Percentiles rank a stretch among this genome's conserved stretches.
These are phyloP conservation scores for Allantophomopsis cytisporea DNA, from an alignment of 2,329 filamentous ascomycete genomes.

Conservation along the genomic window DNA sequence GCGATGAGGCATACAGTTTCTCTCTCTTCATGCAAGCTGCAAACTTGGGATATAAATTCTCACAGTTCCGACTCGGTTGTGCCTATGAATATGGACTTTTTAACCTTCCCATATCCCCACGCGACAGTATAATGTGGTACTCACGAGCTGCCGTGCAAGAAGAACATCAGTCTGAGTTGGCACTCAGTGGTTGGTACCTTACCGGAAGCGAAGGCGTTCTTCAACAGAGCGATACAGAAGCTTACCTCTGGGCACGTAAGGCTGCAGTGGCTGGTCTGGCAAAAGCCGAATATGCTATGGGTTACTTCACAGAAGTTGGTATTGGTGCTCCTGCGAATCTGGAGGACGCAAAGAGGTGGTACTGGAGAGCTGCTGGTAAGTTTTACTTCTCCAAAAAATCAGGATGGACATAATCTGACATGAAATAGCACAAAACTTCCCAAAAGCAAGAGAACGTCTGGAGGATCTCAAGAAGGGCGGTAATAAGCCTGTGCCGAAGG, in stretches of 20 bases:
- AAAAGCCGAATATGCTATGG: slow-evolving; percentile 97
- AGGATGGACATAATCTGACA: slow-evolving; percentile 40
- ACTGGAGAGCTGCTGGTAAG: slow-evolving; percentile 92
- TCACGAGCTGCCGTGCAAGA: slow-evolving; percentile 80
- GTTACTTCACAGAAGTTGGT: slow-evolving; percentile 90
- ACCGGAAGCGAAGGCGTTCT: slow-evolving; percentile 82
- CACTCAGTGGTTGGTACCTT: slow-evolving; percentile 84
- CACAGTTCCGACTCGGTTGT: slow-evolving; percentile 77
- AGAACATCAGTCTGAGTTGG: slow-evolving; percentile 84
- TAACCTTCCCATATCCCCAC: slow-evolving; percentile 69
- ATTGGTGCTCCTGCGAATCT: slow-evolving; percentile 78
- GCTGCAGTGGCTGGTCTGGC: slow-evolving; percentile 76
- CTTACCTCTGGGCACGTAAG: slow-evolving; percentile 93
- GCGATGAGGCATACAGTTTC: slow-evolving; percentile 72
- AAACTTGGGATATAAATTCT: slow-evolving; percentile 86
- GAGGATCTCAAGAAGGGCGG: slow-evolving; percentile 82
- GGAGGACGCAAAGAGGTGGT: slow-evolving; percentile 96
- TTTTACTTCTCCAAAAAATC: slow-evolving; percentile 14
- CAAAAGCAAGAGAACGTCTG: slow-evolving; percentile 81
- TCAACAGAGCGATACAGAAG: slow-evolving; percentile 86
- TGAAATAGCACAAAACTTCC: slow-evolving; percentile 75
- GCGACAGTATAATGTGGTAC: slow-evolving; percentile 87
- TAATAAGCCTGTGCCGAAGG: slow-evolving; percentile 53
- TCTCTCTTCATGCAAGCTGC: slow-evolving; percentile 75
- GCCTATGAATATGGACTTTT: slow-evolving; percentile 83